phyloP scores from a whole-genome alignment of 192 early-diverging fungal genomes.

The Rhizoclosmatium globosum region DNA sequence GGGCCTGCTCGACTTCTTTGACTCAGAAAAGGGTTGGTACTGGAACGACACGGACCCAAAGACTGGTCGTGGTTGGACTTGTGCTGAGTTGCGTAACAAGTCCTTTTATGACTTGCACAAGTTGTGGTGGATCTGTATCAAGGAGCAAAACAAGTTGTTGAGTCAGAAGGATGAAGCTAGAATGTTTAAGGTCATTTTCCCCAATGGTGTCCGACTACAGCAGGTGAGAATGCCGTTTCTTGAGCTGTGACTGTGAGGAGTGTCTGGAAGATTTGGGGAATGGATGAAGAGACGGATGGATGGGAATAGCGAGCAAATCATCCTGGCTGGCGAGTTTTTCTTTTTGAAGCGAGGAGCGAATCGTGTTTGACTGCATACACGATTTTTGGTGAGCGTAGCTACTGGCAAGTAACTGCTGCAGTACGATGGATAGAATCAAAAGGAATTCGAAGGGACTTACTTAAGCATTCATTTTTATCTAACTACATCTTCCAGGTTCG shows the following conservation, averaged over 20 bases:
- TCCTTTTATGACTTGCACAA: slow-evolving; percentile 97
- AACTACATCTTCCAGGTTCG: slow-evolving; percentile 45
- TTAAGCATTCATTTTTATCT: not conserved
- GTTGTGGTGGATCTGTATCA: slow-evolving; percentile 84
- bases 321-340: not conserved
- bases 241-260: no score
- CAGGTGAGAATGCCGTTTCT: slow-evolving; percentile 26
- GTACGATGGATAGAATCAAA: no score
- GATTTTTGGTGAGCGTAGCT: not conserved
- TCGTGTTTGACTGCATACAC: not conserved
- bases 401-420: no score
- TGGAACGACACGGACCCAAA: slow-evolving; percentile 50
- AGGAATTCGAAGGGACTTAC: no score
- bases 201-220: slow-evolving; percentile 49
- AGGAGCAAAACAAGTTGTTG: slow-evolving; percentile 59
- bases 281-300: no score
- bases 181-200: slow-evolving; percentile 56
- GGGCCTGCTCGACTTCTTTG: slow-evolving; percentile 62
- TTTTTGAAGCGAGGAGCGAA: not conserved
- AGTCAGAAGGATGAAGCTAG: slow-evolving; percentile 59
- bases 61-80: slow-evolving; percentile 85
- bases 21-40: slow-evolving; percentile 54
- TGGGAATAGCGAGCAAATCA: no score
- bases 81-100: slow-evolving; percentile 88
- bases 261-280: no score